Base-by-base conservation (phyloP, 108 stramenopile genomes). In the Pseudonitzschia delicatissima region DNA sequence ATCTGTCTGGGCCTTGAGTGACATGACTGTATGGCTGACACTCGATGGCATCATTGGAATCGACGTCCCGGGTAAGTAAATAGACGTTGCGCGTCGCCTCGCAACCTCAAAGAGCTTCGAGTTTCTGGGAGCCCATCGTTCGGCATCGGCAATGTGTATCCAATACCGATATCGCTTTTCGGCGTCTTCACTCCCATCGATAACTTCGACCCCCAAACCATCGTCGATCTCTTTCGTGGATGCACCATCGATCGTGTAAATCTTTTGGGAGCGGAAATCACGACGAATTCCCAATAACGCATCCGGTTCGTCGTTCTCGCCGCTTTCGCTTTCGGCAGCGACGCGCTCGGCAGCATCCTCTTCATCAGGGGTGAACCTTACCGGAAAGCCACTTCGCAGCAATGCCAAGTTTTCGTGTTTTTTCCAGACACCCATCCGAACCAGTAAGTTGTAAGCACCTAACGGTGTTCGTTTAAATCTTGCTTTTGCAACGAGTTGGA, bases 121-220 rank as follows among this genome's bases (percentile, higher is more conserved):
- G 39, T 73, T 77, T 42, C 81, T 69, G 18, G 81, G 83, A 27
- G 84, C 87, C 77, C 75, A 87, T 44, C 83, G 74, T 52, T 89
- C 88, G 0, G 87, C 87, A 77, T 93, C 92, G 18, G 92, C 88
- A 60, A 93, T 93, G 55, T 93, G 92, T 53, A 93, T 84, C 92
- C 92, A 93, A 64, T 77, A 77, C 21, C 71, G 58, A 1, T 81
- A 59, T 21, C 66, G 39, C 28, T 71, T 57, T 20, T 57, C 51
- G 12, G 57, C 82, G 27, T 72, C 74, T n/a, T 67, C 57, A 44
- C 4, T 25, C 2, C 68, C 37, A 1, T 39, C 36, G 21, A 87
- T 47, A 2, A 55, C 65, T 66, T 93, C 85, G 6, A 87, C 71
- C 0, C 83, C 77, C 23, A 93, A 61, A 13, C 87, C 92, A 71